Base-by-base conservation (phyloP, 202 grass and related monocot species). In the Cymbopogon flexuosus region DNA sequence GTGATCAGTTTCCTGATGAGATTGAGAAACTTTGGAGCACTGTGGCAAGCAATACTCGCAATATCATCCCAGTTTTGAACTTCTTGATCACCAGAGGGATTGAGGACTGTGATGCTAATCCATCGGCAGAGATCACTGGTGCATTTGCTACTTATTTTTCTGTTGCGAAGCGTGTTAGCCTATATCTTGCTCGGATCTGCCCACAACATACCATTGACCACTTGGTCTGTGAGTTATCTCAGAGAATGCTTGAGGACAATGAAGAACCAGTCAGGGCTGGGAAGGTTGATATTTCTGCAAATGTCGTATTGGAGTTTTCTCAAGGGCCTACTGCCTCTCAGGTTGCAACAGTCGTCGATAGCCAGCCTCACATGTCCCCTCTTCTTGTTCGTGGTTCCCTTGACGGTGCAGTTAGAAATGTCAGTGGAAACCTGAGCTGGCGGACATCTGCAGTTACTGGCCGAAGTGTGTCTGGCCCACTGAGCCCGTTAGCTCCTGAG, bases 1-100 rank as follows among this genome's bases (percentile, higher is more conserved):
- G 96, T 5, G 90, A 98, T 93, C 96, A 98, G 68, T 95, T 98
- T 82, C 96, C 96, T 78, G 92, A 98, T 21, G 96, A 98, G 79
- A 89, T 98, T 73, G 96, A 98, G 90, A 98, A 98, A 89, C 77
- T 98, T 14, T 98, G 96, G 92, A 98, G 91, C 82, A 98, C 92
- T 19, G 92, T 98, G 79, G 95, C 95, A 34, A 91, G 88, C 88
- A 98, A 98, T 79, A 98, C 90, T 43, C 86, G 96, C 16, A 98
- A 98, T 54, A 98, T 98, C 30, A 91, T 93, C 78, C 96, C 96
- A 24, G 96, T 98, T 85, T 93, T 98, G 33, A 91, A 95, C 65
- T 98, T 98, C 82, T 77, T 98, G 65, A 98, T 98, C 46, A 95
- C 96, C 39, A 95, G 91, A 90, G 96, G 92, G 49, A 98, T 98